These are phyloP conservation scores for Phytopythium delawarense DNA, from an alignment of 352 stramenopile genomes.

Conservation along the genomic window DNA sequence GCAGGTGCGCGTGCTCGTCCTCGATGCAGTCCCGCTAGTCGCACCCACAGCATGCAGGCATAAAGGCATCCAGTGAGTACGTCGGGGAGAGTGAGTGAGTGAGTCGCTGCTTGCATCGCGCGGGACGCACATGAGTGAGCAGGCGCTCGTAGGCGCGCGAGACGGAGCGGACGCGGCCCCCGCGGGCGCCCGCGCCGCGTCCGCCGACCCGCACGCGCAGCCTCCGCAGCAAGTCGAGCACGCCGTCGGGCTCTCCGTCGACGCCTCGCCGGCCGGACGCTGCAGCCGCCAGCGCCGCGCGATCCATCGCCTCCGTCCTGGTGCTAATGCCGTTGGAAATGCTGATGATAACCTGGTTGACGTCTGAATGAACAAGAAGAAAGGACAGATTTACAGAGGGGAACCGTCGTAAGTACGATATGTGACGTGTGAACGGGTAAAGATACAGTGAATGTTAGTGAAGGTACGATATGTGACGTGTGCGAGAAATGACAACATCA, in stretches of 20 bases:
- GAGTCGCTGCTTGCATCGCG: too few species aligned
- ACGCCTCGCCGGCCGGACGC: not conserved
- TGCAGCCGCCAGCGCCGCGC: not conserved
- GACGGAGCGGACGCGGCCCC: slow-evolving; percentile 22
- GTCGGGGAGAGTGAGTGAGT: too few species aligned
- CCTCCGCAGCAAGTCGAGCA: slow-evolving; percentile 38
- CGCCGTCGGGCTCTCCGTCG: slow-evolving; percentile 6
- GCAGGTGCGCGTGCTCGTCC: slow-evolving; percentile 7
- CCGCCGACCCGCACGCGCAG: slow-evolving; percentile 27
- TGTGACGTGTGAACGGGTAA: not conserved
- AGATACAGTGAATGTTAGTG: not conserved
- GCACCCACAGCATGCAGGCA: not conserved
- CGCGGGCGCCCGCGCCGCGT: slow-evolving; percentile 10
- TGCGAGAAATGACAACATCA: not conserved
- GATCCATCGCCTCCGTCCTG: not conserved
- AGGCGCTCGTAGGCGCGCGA: slow-evolving; percentile 43
- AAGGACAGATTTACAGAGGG: not conserved
- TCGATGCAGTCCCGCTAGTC: slow-evolving; percentile 8
- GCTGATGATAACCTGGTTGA: not conserved
- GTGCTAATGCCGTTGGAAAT: too few species aligned
- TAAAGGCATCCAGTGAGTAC: not conserved
- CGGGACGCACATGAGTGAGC: slow-evolving; percentile 36
- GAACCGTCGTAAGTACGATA: not conserved
- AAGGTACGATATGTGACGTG: slow-evolving; percentile 4
- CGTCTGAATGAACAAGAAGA: not conserved